Base-by-base conservation (phyloP, 257 asterid genomes). In the Mitragyna speciosa region DNA sequence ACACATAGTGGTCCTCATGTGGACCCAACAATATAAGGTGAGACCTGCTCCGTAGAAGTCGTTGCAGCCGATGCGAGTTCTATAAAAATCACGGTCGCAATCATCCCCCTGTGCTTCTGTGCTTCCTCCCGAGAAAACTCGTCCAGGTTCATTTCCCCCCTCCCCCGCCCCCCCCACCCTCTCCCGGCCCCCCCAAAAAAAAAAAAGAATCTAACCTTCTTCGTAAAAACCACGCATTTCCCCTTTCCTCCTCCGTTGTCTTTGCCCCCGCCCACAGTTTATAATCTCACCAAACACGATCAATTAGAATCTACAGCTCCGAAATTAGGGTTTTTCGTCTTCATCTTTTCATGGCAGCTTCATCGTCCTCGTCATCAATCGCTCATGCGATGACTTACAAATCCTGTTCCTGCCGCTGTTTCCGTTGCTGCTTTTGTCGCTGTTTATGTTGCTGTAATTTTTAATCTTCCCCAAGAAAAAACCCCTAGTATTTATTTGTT, bases 61-160 rank as follows among this genome's bases (percentile, higher is more conserved):
- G 14, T 24, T 43, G 39, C 2, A 56, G 1, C 54, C 41, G 41
- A 56, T 33, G 70, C 20, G 70, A 20, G 78, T 63, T 54, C 54
- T 20, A 41, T 75, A 36, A 75, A 75, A 58, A 59, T 58, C 17
- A 75, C 78, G 36, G n/a, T 39, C 56, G 70, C 8, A 36, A 33
- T 33, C 22, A 10, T 15, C 2, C 31, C 66, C 36, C 30, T 0
- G 41, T 4, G 1, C 63, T 9, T 22, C 30, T 0, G 41, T 4
- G 1, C 63, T 9, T 22, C 78, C 68, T 74, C 68, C 4, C 3
- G 4, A 24, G 8, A 41, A 78, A 86, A 84, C 1, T 73, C 66
- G 91, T 88, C 93, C 83, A 86, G 82, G 80, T 89, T 83, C 91
- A 89, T 82, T 81, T 87, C 87, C 84, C 77, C 47, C 12, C 48